Evolutionary conservation across 176 grass and related monocot genomes (phyloP), one percentile per base, ranked within the genome.

Genomic region (Calamus simplicifolius): DNA sequence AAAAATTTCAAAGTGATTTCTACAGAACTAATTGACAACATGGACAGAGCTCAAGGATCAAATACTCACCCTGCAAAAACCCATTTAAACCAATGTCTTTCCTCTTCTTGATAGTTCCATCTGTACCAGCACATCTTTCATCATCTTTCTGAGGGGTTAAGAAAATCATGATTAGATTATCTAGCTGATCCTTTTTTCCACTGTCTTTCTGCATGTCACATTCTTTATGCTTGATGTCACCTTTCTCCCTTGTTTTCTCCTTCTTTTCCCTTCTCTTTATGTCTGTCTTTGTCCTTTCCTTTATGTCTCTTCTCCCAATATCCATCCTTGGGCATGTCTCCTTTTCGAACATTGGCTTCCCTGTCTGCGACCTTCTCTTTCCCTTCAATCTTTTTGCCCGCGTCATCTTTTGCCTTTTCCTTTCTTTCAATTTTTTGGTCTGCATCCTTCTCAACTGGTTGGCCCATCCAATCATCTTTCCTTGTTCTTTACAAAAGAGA

Each of bases 211-310:
- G 69, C 62, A 73, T 74, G 64, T 89, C 72, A 58, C 67, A 64
- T 50, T 76, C 79, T 67, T 85, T 85, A 51, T 70, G 30, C 64
- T 51, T 82, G 16, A 77, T 63, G 56, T 82, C 87, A 5, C 29
- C 19, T 74, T 77, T 82, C 68, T 73, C 87, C 71, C 79, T 81
- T 80, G 61, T 81, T 82, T 73, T 76, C 63, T 80, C 77, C 48
- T 81, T 75, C 81, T 48, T 70, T 90, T 79, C 82, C 85, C 82
- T 82, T 82, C 67, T 79, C 82, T 79, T 77, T 90, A 57, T 75
- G 72, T 75, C 75, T 90, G 12, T 72, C 27, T 61, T 72, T 72
- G 49, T 82, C 82, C 68, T 85, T 90, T 26, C 69, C 73, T 71
- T 77, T 85, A 69, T 90, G 79, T 67, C 82, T 75, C 16, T 90